phyloP scores from a whole-genome alignment of 139 green algal species.

The Asterochloris sp. region DNA sequence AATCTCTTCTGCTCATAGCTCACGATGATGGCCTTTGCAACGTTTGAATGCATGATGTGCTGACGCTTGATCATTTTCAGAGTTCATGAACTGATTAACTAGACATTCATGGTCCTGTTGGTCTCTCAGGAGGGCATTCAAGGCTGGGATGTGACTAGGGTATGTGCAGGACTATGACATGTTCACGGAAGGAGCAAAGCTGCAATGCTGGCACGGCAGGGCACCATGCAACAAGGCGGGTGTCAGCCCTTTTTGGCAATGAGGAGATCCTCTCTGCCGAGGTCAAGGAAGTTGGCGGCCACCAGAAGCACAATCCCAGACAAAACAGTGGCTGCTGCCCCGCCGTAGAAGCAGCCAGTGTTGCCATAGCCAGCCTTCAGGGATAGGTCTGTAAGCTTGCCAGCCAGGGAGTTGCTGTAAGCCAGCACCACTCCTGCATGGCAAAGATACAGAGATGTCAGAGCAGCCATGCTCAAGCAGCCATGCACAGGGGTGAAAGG shows the following conservation, averaged over 20 bases:
- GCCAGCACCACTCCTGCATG: slow-evolving; percentile 65
- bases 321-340: slow-evolving; percentile 43
- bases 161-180: too few relatives aligned
- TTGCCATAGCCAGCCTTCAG: slow-evolving; percentile 44
- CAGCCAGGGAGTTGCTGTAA: slow-evolving; percentile 63
- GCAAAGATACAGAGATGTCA: neutral
- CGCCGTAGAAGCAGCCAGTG: slow-evolving; percentile 74
- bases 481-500: neutral
- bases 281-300: slow-evolving; percentile 54
- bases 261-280: slow-evolving; percentile 44
- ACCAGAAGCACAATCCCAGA: slow-evolving; percentile 47
- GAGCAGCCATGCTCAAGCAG: neutral
- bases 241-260: slow-evolving; percentile 3
- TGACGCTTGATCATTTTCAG: too few relatives aligned
- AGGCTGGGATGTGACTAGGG: too few relatives aligned
- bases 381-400: slow-evolving; percentile 60
- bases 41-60: too few relatives aligned
- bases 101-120: too few relatives aligned
- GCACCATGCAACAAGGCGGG: too few relatives aligned
- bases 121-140: too few relatives aligned
- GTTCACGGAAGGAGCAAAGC: too few relatives aligned
- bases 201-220: too few relatives aligned
- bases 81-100: too few relatives aligned
- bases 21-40: too few relatives aligned
- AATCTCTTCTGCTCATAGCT: too few relatives aligned